Percentiles rank a stretch among this genome's conserved stretches.
Evolutionary conservation across 1,284 basidiomycete genomes (phyloP).

Genomic region (Farysia itapuensis): DNA sequence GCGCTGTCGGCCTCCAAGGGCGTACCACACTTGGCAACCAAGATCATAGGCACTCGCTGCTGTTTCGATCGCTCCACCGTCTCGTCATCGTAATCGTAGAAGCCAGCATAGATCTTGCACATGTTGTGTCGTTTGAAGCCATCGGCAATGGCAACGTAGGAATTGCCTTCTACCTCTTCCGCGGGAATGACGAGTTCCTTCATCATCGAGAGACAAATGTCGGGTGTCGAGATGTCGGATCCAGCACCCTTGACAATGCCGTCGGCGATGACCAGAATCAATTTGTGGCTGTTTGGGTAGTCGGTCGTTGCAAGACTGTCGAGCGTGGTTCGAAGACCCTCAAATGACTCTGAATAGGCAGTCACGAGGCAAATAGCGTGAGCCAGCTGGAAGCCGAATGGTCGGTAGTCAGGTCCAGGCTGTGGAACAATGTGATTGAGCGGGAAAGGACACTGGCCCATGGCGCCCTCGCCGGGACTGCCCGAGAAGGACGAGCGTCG

Average conservation of each 20-base stretch:
- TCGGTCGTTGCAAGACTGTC: slow-evolving; percentile 98
- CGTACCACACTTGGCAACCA: slow-evolving; percentile 76
- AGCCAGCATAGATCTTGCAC: slow-evolving; percentile 97
- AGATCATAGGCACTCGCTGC: slow-evolving; percentile 90
- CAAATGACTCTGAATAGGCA: slow-evolving; percentile 95
- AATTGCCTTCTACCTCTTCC: slow-evolving; percentile 87
- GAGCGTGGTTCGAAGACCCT: slow-evolving; percentile 92
- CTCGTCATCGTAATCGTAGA: slow-evolving; percentile 91
- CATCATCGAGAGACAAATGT: slow-evolving; percentile 97
- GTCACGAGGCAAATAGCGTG: slow-evolving; percentile 96
- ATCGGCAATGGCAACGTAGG: slow-evolving; percentile 97
- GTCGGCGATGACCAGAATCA: slow-evolving; percentile 93
- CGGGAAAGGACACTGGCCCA: slow-evolving; percentile 73
- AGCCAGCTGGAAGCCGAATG: slow-evolving; percentile 91
- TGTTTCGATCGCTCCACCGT: slow-evolving; percentile 92
- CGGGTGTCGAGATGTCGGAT: slow-evolving; percentile 66
- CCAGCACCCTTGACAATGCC: slow-evolving; percentile 89
- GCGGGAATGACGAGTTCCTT: slow-evolving; percentile 84
- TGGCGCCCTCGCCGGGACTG: slow-evolving; percentile 35
- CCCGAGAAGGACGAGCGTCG: slow-evolving; percentile 50
- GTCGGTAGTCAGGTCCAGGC: slow-evolving; percentile 85
- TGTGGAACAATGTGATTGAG: slow-evolving; percentile 86
- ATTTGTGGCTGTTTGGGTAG: slow-evolving; percentile 96
- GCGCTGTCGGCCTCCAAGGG: slow-evolving; percentile 81
- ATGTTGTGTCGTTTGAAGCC: slow-evolving; percentile 99